phyloP scores from a whole-genome alignment of 306 rosid species.

The Castanea crenata region DNA sequence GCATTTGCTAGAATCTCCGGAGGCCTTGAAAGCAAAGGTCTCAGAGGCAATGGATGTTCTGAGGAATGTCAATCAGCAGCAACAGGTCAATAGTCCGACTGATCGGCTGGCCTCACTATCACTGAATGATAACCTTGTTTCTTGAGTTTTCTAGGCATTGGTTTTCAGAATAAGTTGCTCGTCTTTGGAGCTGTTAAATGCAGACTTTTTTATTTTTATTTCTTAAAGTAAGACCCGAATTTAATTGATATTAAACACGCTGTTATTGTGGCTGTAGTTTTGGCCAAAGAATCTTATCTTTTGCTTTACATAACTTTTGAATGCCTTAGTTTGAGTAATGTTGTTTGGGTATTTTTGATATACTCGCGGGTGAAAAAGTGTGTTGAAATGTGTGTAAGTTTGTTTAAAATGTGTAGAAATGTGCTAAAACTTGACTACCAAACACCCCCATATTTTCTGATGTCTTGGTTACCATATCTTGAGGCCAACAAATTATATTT shows the following conservation, averaged over 20 bases:
- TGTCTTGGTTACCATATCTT: background rate
- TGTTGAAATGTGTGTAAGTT: too few species aligned
- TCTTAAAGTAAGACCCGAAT: background rate
- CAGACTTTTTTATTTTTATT: background rate
- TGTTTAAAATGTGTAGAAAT: too few species aligned
- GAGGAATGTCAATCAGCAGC: conserved; percentile 59
- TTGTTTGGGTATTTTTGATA: too few species aligned
- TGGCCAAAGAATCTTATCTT: background rate
- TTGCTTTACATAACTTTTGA: background rate
- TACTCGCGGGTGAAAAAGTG: too few species aligned
- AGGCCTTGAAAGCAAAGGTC: conserved; percentile 66
- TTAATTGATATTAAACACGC: background rate
- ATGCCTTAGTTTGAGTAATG: background rate
- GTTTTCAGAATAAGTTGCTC: background rate
- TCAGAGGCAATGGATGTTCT: conserved; percentile 69
- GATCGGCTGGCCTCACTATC: conserved; percentile 60
- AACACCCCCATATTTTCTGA: too few species aligned
- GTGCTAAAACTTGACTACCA: too few species aligned
- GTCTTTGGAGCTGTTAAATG: background rate
- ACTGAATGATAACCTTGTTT: conserved; percentile 47
- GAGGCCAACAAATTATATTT: background rate
- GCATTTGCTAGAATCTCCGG: conserved; percentile 71
- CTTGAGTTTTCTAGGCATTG: conserved; percentile 21
- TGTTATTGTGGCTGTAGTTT: background rate
- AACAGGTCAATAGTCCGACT: conserved; percentile 38